A percentile compares a stretch with the other conserved stretches of the same genome.
phyloP scores from a whole-genome alignment of 139 green algal genomes.

The Micractinium conductrix region DNA sequence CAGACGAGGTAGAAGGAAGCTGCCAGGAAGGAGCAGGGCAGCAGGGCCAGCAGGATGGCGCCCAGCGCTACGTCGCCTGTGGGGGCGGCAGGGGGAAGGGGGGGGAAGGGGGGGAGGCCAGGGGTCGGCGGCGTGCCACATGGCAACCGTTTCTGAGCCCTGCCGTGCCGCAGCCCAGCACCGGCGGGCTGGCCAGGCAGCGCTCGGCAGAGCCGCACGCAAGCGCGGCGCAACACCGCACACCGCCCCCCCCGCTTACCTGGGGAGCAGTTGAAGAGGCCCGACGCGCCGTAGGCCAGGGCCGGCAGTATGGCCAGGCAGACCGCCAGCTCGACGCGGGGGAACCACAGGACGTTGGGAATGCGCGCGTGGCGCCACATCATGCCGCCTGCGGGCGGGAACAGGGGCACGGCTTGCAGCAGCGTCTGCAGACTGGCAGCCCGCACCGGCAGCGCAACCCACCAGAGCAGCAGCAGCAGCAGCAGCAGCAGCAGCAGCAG shows the following conservation, averaged over 20 bases:
- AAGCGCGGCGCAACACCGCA: background rate
- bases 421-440: too few relatives aligned
- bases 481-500: too few relatives aligned
- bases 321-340: constrained; percentile 39
- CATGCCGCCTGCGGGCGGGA: too few relatives aligned
- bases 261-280: background rate
- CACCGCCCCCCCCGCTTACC: background rate
- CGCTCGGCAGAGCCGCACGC: background rate
- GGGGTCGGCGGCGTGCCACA: too few relatives aligned
- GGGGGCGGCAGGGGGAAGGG: too few relatives aligned
- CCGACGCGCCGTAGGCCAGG: constrained; percentile 29
- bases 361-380: constrained; percentile 19
- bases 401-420: too few relatives aligned
- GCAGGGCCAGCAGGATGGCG: constrained; percentile 38
- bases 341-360: constrained; percentile 41
- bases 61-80: constrained; percentile 42
- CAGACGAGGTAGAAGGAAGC: constrained; percentile 24
- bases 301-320: constrained; percentile 34
- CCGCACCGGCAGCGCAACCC: too few relatives aligned
- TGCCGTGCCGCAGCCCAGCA: too few relatives aligned
- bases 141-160: too few relatives aligned
- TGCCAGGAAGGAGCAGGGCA: constrained; percentile 36
- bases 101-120: background rate
- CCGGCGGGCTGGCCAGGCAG: too few relatives aligned
- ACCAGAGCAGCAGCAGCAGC: too few relatives aligned